A percentile compares a stretch with the other conserved stretches of the same genome.
Conservation (phyloP, 2,329 filamentous ascomycete genomes). For the Cryphonectria carpinicola region DNA sequence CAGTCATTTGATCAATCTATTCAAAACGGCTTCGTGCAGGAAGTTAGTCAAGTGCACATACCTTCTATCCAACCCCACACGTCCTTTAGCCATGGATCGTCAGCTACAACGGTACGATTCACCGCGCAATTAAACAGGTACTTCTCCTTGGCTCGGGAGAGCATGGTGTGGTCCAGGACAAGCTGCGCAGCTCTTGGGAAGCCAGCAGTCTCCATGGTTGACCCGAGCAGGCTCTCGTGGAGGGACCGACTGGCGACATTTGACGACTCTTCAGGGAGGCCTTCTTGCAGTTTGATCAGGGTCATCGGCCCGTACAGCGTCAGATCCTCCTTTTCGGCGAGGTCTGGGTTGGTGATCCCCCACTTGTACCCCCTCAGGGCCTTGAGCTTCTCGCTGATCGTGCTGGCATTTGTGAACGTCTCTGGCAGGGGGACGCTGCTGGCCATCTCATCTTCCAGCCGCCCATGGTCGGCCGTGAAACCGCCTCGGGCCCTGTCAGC, state of each 20-base stretch:
- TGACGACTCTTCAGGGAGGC: slow-evolving; percentile 17
- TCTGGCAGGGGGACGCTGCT: slow-evolving; percentile 43
- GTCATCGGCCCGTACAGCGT: slow-evolving; percentile 35
- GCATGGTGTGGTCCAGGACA: slow-evolving; percentile 60
- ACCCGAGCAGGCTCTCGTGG: slow-evolving; percentile 58
- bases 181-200: slow-evolving; percentile 56
- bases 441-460: slow-evolving; percentile 44
- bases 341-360: slow-evolving; percentile 8
- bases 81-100: slow-evolving; percentile 75
- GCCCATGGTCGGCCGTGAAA: slow-evolving; percentile 38
- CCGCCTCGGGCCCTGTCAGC: slow-evolving; percentile 47
- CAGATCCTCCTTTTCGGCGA: slow-evolving; percentile 32
- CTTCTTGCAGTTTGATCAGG: slow-evolving; percentile 11
- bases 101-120: slow-evolving; percentile 69
- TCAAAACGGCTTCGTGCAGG: neutral
- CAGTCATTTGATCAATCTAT: slow-evolving; percentile 28
- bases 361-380: slow-evolving; percentile 45
- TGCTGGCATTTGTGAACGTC: slow-evolving; percentile 46
- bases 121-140: slow-evolving; percentile 67
- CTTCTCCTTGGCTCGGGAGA: slow-evolving; percentile 62
- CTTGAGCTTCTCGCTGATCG: slow-evolving; percentile 54
- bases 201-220: slow-evolving; percentile 48
- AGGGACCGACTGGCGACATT: slow-evolving; percentile 55
- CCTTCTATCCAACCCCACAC: slow-evolving; percentile 78
- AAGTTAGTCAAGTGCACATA: slow-evolving; percentile 40